A percentile compares a stretch with the other conserved stretches of the same genome.
phyloP scores from a whole-genome alignment of 495 filamentous ascomycete genomes.

The Copromyces sp. region DNA sequence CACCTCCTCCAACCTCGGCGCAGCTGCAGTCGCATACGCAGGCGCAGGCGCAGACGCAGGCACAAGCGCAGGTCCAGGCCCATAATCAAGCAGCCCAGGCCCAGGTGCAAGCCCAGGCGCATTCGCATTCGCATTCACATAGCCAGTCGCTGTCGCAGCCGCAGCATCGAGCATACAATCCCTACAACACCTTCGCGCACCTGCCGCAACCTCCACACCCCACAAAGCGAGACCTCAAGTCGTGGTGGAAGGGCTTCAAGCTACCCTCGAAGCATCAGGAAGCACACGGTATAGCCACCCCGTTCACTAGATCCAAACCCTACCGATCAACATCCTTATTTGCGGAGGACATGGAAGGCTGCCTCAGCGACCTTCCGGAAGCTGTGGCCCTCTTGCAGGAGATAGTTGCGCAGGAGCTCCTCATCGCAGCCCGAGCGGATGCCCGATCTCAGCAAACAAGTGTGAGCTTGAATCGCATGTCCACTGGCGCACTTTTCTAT shows the following conservation, averaged over 20 bases:
- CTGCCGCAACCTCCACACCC: conserved; percentile 27
- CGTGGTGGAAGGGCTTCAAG: conserved; percentile 90
- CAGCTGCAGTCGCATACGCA: conserved; percentile 12
- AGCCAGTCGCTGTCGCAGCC: conserved; percentile 3
- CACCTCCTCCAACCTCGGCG: conserved; percentile 11
- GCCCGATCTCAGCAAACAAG: conserved; percentile 19
- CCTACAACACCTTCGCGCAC: conserved; percentile 3
- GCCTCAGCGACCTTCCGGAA: conserved; percentile 8
- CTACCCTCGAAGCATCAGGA: conserved; percentile 64
- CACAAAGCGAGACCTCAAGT: conserved; percentile 69
- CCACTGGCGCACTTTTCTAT: conserved; percentile 1
- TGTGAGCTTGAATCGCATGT: conserved; percentile 17
- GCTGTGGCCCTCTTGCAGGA: conserved; percentile 8
- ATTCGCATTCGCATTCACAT: conserved; percentile 3
- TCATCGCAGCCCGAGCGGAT: conserved; percentile 1
- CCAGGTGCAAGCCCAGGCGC: neutral
- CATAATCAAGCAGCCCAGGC: neutral
- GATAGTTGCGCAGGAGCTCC: conserved; percentile 7
- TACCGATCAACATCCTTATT: conserved; percentile 9
- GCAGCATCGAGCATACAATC: neutral
- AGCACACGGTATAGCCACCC: conserved; percentile 52
- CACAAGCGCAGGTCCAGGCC: neutral
- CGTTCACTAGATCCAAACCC: conserved; percentile 9
- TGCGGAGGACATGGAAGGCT: conserved; percentile 14
- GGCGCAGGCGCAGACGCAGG: conserved; percentile 3